Base-by-base conservation (phyloP, 2,329 filamentous ascomycete genomes). In the Cladophialophora chaetospira region DNA sequence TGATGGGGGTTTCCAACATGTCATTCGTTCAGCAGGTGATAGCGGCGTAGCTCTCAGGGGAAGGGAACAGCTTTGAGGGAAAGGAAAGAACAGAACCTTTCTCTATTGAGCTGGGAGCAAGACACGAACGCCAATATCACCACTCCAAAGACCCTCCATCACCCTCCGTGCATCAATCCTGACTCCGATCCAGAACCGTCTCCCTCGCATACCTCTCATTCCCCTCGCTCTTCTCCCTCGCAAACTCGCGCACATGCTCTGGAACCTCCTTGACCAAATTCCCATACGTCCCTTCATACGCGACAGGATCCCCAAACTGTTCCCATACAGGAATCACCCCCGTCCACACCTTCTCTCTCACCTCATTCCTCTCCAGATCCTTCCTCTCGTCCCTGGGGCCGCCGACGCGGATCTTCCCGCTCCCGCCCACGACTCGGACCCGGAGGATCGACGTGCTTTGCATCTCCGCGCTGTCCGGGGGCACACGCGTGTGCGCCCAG, bases 401-500 rank as follows among this genome's bases (percentile, higher is more conserved):
- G 0, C 88, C 89, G 21, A 79, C 77, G 4, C 88, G 78, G 38
- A 88, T 77, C 79, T 95, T 95, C 21, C 86, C 88, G 67, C 87
- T 91, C 4, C 88, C 91, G 48, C 83, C 83, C 6, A 80, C 77
- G 59, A 94, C 82, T 43, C 72, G 78, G 6, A 95, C 83, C 61
- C 79, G 84, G 53, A 95, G 73, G 36, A 96, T 84, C 35, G 82
- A 81, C 0, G 90, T 95, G 58, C 82, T 85, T 60, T 84, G 82
- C 77, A 93, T 81, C 77, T 96, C 90, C 10, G 85, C 83, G 40
- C 77, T 77, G 40, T 84, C 87, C 1, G 89, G 89, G 4, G 89
- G 88, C 5, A 85, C 75, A 3, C 90, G 83, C 13, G 83, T 83
- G 67, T 88, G 77, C 15, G 78, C 75, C 85, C 88, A 95, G 6